Evolutionary conservation across 371 early-diverging fungal genomes (phyloP), one percentile per base, ranked within the genome.

Genomic region (Apophysomyces trapeziformis): DNA sequence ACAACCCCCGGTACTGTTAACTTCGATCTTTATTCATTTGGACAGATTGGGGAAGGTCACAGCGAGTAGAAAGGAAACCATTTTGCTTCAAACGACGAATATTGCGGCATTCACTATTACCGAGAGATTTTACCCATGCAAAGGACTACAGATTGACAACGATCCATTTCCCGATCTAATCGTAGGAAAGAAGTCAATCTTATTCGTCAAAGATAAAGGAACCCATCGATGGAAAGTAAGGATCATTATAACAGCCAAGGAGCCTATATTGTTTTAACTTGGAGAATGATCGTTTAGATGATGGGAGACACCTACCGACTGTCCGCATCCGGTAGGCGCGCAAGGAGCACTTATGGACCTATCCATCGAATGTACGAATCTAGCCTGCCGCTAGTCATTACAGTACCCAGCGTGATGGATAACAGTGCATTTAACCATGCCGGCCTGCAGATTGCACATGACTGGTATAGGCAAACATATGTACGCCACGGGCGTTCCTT

Each of bases 381-480:
- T 54, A 35, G 73, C 73, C 72, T 72, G 14, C 85, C 86, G 9
- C 72, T 87, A 38, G 57, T 68, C 21, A 81, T 87, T 54, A 75
- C 85, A 1, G 63, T 85, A n/a, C 87, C 86, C 4, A 67, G 71
- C 7, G 47, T 60, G 32, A 26, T 26, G 32, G 32, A 26, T 26
- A 26, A 26, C 32, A 26, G 32, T 26, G 32, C 1, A 0, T 77
- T 71, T 7, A 57, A 72, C 11, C 71, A 84, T 44, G 70, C 78
- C 1, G 89, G 89, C 7, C 80, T 83, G 54, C 77, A 87, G 44
- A 73, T 91, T 21, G 77, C 87, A 5, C 79, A 85, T 39, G 86
- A 84, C 35, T 87, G 90, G 85, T 50, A 50, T 50, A 9, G 21
- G 4, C 4, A 7, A 21, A 7, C 21, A 50, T n/a, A 16, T 7